Evolutionary conservation across 495 filamentous ascomycete species (phyloP), one percentile per base, ranked within the genome.

Genomic region (Neurospora africana): DNA sequence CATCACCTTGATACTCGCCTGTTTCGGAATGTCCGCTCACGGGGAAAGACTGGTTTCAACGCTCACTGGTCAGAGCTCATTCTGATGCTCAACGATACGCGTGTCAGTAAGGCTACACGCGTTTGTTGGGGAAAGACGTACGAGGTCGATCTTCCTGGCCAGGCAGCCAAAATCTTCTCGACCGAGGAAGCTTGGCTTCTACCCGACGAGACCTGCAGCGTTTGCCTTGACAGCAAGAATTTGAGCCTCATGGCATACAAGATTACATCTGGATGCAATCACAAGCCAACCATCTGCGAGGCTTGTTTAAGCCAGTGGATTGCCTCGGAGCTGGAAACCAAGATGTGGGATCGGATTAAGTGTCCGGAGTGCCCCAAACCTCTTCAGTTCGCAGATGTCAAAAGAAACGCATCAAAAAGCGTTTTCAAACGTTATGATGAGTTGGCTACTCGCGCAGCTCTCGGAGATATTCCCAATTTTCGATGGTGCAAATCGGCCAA

Each of bases 361-460:
- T 85, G 83, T 38, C 82, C 82, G 2, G 80, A 82, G 61, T 85
- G 83, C 68, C 73, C 78, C 4, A 77, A 80, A 68, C n/a, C 76
- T 5, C 77, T 85, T 15, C 69, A 74, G 21, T 78, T 78, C 58
- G 73, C 75, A 8, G 80, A 83, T 30, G 75, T 84, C 10, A 78
- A 72, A 58, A 72, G 76, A 10, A 79, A 79, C 58, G 78, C 82
- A 0, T 47, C 78, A 2, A 37, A 47, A 21, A 78, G 77, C 17
- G 70, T 75, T 17, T 84, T 85, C 43, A 58, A 68, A 27, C 78
- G 79, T 40, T 83, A 81, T 70, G 82, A 84, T 67, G 70, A 47
- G 23, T 69, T 83, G 19, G 72, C 78, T 2, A 72, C 75, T 6
- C 78, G 78, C n/a, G 77, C 76, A 1, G 69, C 78, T 4, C 77